These are phyloP conservation scores for Chimonanthus praecox DNA, from an alignment of 164 flowering plant species.

Conservation along the genomic window DNA sequence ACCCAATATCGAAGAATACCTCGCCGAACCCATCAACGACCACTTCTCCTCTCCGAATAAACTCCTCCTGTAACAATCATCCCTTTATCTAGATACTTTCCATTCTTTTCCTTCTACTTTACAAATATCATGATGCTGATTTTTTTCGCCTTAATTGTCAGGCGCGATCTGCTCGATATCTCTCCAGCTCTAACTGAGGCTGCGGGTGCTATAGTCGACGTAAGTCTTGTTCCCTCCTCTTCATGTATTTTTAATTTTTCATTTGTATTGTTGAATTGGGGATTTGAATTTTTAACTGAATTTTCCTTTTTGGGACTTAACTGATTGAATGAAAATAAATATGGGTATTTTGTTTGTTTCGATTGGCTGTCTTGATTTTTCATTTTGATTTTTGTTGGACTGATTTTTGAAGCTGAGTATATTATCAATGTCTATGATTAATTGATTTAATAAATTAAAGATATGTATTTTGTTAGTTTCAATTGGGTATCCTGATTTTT, in stretches of 20 bases:
- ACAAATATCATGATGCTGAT: neutral
- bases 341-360: no score
- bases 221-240: conserved; percentile 21
- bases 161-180: conserved; percentile 93
- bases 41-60: conserved; percentile 31
- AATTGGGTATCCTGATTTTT: neutral
- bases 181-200: conserved; percentile 88
- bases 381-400: no score
- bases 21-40: conserved; percentile 55
- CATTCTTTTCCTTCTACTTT: conserved; percentile 1
- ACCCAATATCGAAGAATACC: conserved; percentile 84
- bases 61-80: conserved; percentile 57
- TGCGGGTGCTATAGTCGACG: conserved; percentile 96
- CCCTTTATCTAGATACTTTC: neutral
- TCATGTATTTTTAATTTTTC: neutral
- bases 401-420: no score
- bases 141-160: conserved; percentile 13
- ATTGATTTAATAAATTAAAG: no score
- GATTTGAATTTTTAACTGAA: no score
- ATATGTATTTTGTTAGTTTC: neutral
- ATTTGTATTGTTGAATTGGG: neutral
- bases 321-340: no score
- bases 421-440: no score
- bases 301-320: no score
- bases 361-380: no score